Evolutionary conservation across 2,329 filamentous ascomycete genomes (phyloP), one percentile per base, ranked within the genome.

Genomic region (Monosporascus sp.): DNA sequence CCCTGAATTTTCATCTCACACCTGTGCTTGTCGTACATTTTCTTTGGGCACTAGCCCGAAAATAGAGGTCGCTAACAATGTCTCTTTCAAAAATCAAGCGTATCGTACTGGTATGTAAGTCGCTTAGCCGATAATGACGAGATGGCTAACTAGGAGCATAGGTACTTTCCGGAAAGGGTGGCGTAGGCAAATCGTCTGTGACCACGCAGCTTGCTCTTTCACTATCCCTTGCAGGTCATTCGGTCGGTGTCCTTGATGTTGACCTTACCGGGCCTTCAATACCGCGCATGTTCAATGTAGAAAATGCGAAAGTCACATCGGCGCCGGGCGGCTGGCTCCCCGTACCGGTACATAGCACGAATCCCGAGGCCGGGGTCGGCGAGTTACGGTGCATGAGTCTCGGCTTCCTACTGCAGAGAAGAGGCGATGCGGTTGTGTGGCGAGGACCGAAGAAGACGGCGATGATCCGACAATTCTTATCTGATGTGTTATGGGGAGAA

Each of bases 401-500:
- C 1, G 94, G 92, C 3, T 97, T 99, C 65, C 81, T 99, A 7
- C 80, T 99, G 6, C 85, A 87, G 3, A 83, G 85, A 56, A 80
- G 93, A 62, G 90, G 89, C 57, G 91, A 97, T 64, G 93, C 94
- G 0, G 92, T 99, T 0, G 94, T 99, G 40, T 99, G 94, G 94
- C 84, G 94, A 51, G 94, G 94, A 0, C 94, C 94, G 2, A 99
- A 99, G 74, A 99, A 99, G 76, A 99, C 94, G 5, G 94, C 94
- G 49, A 99, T 99, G 94, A 91, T 99, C 54, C 85, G 92, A 41
- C 94, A 99, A 70, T 99, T 99, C 68, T 78, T 99, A 27, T 88
- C 89, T 1, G 92, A 97, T 66, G 92, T 97, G 5, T 79, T 90
- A 31, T 97, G 94, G 94, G 82, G 84, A 51, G 82, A 86, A 24